phyloP scores from a whole-genome alignment of 2,329 filamentous ascomycete genomes.

The Xylaria arbuscula region DNA sequence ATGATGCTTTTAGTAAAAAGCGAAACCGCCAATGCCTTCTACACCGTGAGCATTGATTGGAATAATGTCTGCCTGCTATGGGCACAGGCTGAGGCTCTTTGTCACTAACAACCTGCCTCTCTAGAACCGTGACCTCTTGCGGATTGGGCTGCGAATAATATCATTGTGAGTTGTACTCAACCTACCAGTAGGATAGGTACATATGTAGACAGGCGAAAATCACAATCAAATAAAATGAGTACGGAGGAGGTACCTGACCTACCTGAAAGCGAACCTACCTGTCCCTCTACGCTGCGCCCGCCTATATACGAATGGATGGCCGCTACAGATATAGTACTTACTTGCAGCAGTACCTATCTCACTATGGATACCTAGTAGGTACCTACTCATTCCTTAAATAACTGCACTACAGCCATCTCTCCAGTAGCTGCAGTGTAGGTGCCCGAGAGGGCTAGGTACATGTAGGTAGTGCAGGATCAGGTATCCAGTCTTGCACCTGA shows the following conservation, averaged over 20 bases:
- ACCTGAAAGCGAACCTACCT: not conserved
- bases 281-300: not conserved
- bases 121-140: not conserved
- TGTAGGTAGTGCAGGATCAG: not conserved
- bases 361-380: not conserved
- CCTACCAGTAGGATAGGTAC: too few species aligned
- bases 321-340: not conserved
- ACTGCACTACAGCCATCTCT: too few species aligned
- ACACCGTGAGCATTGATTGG: not conserved
- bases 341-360: not conserved
- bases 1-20: not conserved
- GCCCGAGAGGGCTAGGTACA: not conserved
- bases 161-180: not conserved
- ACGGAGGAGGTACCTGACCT: not conserved
- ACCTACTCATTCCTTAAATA: not conserved
- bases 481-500: constrained; percentile 27
- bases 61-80: constrained; percentile 25
- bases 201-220: not conserved
- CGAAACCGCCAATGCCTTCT: not conserved
- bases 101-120: not conserved
- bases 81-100: constrained; percentile 3
- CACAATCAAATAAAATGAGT: not conserved
- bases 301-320: not conserved
- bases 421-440: too few species aligned
- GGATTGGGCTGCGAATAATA: not conserved